phyloP scores from a whole-genome alignment of 345 rosid genomes.

The Ceriops zippeliana region DNA sequence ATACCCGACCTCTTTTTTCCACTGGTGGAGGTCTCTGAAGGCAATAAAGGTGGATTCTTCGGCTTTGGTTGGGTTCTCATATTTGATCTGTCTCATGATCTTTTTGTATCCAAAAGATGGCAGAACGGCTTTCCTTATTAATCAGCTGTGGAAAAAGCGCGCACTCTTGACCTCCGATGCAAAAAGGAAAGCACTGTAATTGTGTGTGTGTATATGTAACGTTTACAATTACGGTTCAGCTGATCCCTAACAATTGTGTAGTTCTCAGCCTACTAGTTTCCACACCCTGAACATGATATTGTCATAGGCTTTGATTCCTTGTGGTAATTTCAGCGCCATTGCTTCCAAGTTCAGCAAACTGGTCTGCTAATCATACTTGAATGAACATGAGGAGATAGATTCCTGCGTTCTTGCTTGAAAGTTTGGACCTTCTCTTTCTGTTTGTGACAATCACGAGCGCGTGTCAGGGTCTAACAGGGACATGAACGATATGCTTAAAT shows the following conservation, averaged over 20 bases:
- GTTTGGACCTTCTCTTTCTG: neutral
- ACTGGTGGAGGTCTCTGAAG: slow-evolving; percentile 35
- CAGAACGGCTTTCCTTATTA: slow-evolving; percentile 17
- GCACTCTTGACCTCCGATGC: slow-evolving; percentile 17
- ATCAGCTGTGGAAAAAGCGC: slow-evolving; percentile 33
- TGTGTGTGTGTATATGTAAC: slow-evolving; percentile 38
- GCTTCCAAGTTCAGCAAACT: neutral
- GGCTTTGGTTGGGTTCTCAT: slow-evolving; percentile 24
- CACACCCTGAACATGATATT: slow-evolving; percentile 15
- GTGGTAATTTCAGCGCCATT: neutral
- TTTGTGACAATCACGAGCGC: neutral
- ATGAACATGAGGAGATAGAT: neutral
- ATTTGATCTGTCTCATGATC: slow-evolving; percentile 5
- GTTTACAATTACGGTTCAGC: slow-evolving; percentile 11
- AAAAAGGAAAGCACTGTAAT: slow-evolving; percentile 33
- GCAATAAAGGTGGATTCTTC: slow-evolving; percentile 31
- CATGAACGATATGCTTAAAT: neutral
- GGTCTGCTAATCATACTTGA: neutral
- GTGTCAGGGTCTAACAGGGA: neutral
- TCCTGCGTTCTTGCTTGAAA: neutral
- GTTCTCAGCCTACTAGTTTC: slow-evolving; percentile 4
- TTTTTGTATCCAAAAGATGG: slow-evolving; percentile 22
- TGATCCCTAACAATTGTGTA: slow-evolving; percentile 17
- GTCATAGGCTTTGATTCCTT: slow-evolving; percentile 6
- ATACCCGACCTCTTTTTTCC: slow-evolving; percentile 37